Evolutionary conservation across 1,284 basidiomycete species (phyloP).

Genomic region (Blastosporella zonata): DNA sequence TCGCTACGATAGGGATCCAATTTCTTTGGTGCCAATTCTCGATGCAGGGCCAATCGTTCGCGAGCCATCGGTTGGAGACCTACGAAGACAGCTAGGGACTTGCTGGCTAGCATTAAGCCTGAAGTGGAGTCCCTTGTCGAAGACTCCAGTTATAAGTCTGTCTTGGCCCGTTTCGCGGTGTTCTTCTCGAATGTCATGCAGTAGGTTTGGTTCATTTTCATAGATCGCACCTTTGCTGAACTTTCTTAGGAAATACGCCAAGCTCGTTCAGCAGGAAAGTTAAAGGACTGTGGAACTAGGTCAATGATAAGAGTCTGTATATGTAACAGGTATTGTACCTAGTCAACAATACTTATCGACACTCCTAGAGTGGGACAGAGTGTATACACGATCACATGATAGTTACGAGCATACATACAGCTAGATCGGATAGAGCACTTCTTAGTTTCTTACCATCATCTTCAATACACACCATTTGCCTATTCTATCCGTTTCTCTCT

Average conservation of each 20-base stretch:
- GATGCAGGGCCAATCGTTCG: slow-evolving; percentile 46
- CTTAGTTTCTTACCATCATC: too few relatives aligned
- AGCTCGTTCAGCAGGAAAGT: background rate
- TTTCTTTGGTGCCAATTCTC: slow-evolving; percentile 53
- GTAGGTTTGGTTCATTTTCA: background rate
- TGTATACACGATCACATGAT: too few relatives aligned
- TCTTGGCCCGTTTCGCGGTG: background rate
- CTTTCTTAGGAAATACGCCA: background rate
- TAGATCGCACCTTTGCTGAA: background rate
- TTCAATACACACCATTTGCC: too few relatives aligned
- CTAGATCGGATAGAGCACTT: too few relatives aligned
- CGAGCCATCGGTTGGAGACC: slow-evolving; percentile 58
- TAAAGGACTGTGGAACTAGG: background rate
- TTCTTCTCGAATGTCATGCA: background rate
- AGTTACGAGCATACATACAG: too few relatives aligned
- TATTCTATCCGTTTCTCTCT: too few relatives aligned
- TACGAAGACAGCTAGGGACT: slow-evolving; percentile 40
- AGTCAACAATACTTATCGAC: too few relatives aligned
- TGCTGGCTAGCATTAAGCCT: slow-evolving; percentile 42
- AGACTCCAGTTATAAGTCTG: background rate
- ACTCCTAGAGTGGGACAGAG: too few relatives aligned
- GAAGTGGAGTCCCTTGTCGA: slow-evolving; percentile 34
- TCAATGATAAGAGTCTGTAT: too few relatives aligned
- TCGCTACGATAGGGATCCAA: slow-evolving; percentile 27
- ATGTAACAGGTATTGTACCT: too few relatives aligned